Base-by-base conservation (phyloP, 164 flowering plant genomes). In the Pachysandra terminalis region DNA sequence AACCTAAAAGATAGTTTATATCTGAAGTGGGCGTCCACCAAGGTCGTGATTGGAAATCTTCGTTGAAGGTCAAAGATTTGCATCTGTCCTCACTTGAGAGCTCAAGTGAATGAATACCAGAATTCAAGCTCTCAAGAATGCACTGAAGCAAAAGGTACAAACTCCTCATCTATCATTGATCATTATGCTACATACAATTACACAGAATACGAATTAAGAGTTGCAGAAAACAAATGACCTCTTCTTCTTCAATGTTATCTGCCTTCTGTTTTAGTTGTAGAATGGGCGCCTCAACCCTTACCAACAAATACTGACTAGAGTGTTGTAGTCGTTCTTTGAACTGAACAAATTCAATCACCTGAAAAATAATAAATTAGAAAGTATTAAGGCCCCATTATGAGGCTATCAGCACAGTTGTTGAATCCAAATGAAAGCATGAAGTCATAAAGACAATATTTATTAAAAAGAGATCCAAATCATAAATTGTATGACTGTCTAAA, bases 1-100 rank as follows among this genome's bases (percentile, higher is more conserved):
- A 40, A 94, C 97, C 98, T 73, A 87, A 75, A 53, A 95, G 97
- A 80, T 83, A 86, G 74, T 92, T 89, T 74, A 79, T 79, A 66
- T 82, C 87, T 32, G 89, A 63, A 56, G 84, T 74, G 48, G 98
- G 98, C 9, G 97, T 85, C 98, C 98, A 95, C 98, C 98, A 95
- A 61, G 98, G 97, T 22, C 97, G 86, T 59, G 85, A 62, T 67
- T 82, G 78, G 71, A 86, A 63, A 75, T 92, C 97, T 74, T 95
- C 98, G 82, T 90, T 92, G 79, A 95, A 95, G 32, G 85, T 90
- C 86, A 95, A 75, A 41, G 87, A 71, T 71, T 87, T 84, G 68
- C 77, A 74, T 59, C 79, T 72, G 69, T 82, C 81, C 74, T 87
- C 88, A 72, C 78, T 78, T 61, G 91, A 81, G 49, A 92, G 81